Evolutionary conservation across 371 early-diverging fungal species (phyloP).

Genomic region (Capniomyces stellatus): DNA sequence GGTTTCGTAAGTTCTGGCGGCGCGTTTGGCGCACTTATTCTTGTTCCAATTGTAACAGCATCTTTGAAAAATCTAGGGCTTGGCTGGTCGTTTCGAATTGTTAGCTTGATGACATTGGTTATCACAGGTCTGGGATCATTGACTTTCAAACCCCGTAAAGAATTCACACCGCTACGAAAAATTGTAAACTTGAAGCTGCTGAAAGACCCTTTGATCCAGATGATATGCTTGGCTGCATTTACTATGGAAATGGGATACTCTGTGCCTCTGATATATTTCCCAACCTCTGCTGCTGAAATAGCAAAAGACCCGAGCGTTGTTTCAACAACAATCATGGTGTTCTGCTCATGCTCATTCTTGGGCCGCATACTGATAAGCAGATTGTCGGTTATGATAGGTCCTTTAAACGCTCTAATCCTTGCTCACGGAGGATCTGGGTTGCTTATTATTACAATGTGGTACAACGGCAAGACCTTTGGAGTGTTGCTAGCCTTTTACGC

Average conservation of each 20-base stretch:
- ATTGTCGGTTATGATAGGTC: conserved; percentile 19
- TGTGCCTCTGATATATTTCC: not conserved
- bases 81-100: not conserved
- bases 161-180: not conserved
- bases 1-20: not conserved
- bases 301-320: not conserved
- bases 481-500: not conserved
- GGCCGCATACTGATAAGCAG: not conserved
- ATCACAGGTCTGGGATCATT: not conserved
- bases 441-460: not conserved
- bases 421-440: conserved; percentile 6
- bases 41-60: not conserved
- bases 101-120: not conserved
- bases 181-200: not conserved
- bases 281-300: not conserved
- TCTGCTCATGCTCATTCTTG: not conserved
- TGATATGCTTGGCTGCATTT: not conserved
- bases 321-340: not conserved
- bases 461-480: not conserved
- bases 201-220: not conserved
- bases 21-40: not conserved
- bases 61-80: not conserved
- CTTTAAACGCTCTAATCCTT: conserved; percentile 30
- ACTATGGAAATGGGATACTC: not conserved
- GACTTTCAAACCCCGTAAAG: not conserved